Evolutionary conservation across 2,329 filamentous ascomycete species (phyloP).

Genomic region (Neopestalotiopsis rosae): DNA sequence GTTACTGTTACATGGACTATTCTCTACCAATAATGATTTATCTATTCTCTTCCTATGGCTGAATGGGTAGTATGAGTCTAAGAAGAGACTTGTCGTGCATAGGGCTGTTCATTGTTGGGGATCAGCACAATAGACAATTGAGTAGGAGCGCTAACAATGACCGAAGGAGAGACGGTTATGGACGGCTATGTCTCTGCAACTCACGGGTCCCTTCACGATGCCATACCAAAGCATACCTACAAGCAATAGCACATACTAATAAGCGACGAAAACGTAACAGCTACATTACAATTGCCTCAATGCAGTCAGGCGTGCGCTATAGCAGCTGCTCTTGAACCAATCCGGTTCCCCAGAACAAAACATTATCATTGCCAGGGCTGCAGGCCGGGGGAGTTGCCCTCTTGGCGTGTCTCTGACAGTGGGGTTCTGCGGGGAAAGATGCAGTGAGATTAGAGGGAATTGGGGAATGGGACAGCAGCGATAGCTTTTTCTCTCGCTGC

Average conservation of each 20-base stretch:
- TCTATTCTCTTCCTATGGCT: too few species aligned
- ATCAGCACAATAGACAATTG: too few species aligned
- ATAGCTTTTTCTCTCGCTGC: constrained; percentile 9
- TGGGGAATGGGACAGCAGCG: neutral
- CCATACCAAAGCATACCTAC: too few species aligned
- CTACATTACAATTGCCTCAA: neutral
- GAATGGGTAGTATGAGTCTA: too few species aligned
- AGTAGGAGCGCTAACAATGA: too few species aligned
- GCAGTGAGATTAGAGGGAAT: neutral
- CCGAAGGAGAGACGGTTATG: too few species aligned
- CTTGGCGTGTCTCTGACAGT: constrained; percentile 8
- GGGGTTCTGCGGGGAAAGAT: constrained; percentile 8
- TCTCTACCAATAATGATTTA: too few species aligned
- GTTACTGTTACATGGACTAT: too few species aligned
- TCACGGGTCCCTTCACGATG: too few species aligned
- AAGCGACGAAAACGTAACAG: neutral
- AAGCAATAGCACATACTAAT: neutral
- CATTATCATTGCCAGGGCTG: neutral
- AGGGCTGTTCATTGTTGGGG: too few species aligned
- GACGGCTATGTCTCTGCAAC: too few species aligned
- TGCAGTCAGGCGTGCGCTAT: neutral
- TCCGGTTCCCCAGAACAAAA: neutral
- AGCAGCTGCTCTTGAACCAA: neutral
- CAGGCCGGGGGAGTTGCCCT: neutral
- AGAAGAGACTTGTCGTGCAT: too few species aligned